phyloP scores from a whole-genome alignment of 108 stramenopile species.

The Stephanodiscus minutulus region DNA sequence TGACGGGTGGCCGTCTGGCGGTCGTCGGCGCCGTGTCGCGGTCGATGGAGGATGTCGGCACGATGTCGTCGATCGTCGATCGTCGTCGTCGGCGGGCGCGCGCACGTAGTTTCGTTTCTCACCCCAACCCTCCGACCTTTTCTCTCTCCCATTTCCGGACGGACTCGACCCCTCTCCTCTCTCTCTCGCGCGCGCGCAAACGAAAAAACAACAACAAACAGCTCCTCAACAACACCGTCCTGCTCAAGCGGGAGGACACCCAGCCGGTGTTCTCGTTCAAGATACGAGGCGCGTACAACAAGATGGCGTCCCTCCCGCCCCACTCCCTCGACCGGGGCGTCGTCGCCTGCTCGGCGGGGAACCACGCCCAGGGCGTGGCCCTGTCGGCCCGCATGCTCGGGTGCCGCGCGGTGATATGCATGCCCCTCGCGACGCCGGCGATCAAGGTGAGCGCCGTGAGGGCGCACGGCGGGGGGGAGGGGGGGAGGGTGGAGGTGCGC shows the following conservation, averaged over 20 bases:
- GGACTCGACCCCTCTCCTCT: no score
- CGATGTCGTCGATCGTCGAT: no score
- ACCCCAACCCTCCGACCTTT: no score
- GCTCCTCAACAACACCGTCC: constrained; percentile 78
- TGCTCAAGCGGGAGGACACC: constrained; percentile 91
- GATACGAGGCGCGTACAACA: constrained; percentile 98
- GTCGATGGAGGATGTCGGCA: no score
- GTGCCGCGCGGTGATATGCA: constrained; percentile 93
- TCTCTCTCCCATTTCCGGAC: no score
- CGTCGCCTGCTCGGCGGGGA: constrained; percentile 97
- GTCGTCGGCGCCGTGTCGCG: no score
- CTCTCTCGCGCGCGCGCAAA: not conserved
- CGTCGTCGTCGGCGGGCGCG: no score
- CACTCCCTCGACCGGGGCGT: constrained; percentile 76
- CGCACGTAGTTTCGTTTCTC: no score
- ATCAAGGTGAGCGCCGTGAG: constrained; percentile 97
- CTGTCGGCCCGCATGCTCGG: constrained; percentile 81
- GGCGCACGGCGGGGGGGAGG: constrained; percentile 86
- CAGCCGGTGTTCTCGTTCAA: constrained; percentile 99
- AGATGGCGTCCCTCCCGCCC: constrained; percentile 82
- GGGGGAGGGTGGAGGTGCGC: constrained; percentile 77
- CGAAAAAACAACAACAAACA: constrained; percentile 7
- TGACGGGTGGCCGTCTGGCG: no score
- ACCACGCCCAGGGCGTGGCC: constrained; percentile 98
- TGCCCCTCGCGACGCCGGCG: constrained; percentile 94